phyloP scores from a whole-genome alignment of 108 stramenopile genomes.

The Nannochloropsis salina region DNA sequence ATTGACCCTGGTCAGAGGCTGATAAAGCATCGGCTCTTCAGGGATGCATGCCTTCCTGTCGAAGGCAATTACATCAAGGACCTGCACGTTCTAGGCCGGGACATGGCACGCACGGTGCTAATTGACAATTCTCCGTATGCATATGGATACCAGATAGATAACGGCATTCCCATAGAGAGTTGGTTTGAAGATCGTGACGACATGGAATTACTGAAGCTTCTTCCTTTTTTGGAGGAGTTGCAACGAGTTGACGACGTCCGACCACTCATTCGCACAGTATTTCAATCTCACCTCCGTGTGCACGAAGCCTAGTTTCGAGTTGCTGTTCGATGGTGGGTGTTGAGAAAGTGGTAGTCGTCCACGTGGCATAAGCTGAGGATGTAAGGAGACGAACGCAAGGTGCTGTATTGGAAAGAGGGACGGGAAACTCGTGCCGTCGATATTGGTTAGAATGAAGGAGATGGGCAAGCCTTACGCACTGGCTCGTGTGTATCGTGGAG shows the following conservation, averaged over 20 bases:
- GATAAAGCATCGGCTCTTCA: constrained; percentile 79
- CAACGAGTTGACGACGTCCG: constrained; percentile 65
- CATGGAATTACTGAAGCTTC: constrained; percentile 77
- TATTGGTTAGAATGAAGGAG: no score
- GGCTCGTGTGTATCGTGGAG: no score
- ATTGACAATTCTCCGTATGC: constrained; percentile 89
- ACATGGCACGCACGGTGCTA: constrained; percentile 69
- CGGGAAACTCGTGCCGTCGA: no score
- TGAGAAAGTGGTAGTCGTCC: no score
- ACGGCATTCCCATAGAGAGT: constrained; percentile 94
- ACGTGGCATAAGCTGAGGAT: no score
- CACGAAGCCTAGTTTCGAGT: constrained; percentile 25
- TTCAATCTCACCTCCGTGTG: constrained; percentile 46
- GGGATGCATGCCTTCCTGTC: constrained; percentile 77
- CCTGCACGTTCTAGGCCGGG: constrained; percentile 74
- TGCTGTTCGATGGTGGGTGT: no score
- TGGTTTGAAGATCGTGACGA: constrained; percentile 94
- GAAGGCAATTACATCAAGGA: constrained; percentile 64
- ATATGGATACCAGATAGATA: constrained; percentile 60
- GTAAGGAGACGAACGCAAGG: no score
- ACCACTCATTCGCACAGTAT: constrained; percentile 41
- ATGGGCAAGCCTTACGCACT: no score
- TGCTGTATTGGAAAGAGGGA: no score
- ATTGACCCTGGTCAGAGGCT: constrained; percentile 84
- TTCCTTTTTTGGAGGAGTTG: constrained; percentile 69